phyloP scores from a whole-genome alignment of 2,329 filamentous ascomycete species.

The Anisogramma anomala region DNA sequence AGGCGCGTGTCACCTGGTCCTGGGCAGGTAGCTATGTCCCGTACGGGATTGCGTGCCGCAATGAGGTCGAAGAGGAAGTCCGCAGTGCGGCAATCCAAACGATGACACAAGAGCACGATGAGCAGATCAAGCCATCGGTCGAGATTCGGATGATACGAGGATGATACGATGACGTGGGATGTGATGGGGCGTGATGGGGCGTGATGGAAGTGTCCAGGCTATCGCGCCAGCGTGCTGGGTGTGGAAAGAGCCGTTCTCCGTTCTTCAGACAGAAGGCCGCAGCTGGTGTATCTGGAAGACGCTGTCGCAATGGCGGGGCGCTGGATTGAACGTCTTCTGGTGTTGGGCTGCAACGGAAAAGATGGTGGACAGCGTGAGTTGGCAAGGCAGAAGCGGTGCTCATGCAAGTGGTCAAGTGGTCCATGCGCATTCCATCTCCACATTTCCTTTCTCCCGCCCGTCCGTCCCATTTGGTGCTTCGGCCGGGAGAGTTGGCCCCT shows the following conservation, averaged over 20 bases:
- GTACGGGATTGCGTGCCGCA: no score
- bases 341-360: no score
- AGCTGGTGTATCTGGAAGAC: neutral
- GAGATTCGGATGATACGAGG: neutral
- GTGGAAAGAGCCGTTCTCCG: neutral
- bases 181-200: no score
- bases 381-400: no score
- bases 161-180: no score
- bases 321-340: no score
- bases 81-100: neutral
- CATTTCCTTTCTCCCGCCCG: no score
- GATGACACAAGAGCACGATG: conserved; percentile 7
- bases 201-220: neutral
- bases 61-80: neutral
- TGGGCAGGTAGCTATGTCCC: neutral
- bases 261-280: neutral
- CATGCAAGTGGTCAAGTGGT: no score
- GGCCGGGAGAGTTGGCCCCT: no score
- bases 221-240: conserved; percentile 1
- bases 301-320: neutral
- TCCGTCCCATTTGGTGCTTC: no score
- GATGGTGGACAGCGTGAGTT: no score
- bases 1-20: neutral
- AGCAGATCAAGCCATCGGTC: conserved; percentile 9
- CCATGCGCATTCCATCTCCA: no score